Conservation (phyloP, 257 asterid genomes). For the Schizonepeta tenuifolia region DNA sequence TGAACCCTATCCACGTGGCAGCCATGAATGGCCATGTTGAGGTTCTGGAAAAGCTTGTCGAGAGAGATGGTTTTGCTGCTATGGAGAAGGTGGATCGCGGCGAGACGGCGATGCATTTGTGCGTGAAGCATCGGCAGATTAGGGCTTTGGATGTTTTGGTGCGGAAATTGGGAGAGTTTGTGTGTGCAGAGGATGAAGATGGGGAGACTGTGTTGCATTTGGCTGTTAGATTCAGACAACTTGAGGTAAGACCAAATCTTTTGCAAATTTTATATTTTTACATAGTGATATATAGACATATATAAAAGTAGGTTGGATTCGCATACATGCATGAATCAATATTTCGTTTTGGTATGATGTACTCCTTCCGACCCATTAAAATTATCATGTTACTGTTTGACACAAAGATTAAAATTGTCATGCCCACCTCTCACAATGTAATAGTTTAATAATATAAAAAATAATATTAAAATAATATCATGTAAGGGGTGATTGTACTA, state of each 20-base stretch:
- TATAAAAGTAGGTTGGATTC: too few relatives aligned
- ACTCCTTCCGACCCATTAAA: too few relatives aligned
- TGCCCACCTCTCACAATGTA: too few relatives aligned
- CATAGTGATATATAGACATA: too few relatives aligned
- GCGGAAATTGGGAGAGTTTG: neutral
- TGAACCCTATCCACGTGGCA: neutral
- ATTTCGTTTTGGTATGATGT: too few relatives aligned
- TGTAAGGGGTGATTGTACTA: too few relatives aligned
- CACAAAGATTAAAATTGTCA: too few relatives aligned
- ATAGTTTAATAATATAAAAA: too few relatives aligned
- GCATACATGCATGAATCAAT: too few relatives aligned
- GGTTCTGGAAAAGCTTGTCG: neutral
- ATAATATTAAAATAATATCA: too few relatives aligned
- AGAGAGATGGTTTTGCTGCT: neutral
- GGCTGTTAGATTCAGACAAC: conserved; percentile 35
- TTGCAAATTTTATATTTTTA: too few relatives aligned
- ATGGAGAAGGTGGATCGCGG: neutral
- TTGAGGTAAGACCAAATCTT: conserved; percentile 35
- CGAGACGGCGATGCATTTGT: neutral
- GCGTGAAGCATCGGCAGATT: neutral
- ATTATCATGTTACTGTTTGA: too few relatives aligned
- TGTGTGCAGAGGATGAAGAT: neutral
- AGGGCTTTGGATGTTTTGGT: neutral
- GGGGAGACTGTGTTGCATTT: conserved; percentile 22
- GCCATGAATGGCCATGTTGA: neutral